A percentile compares a stretch with the other conserved stretches of the same genome.
phyloP scores from a whole-genome alignment of 768 basidiomycete genomes.

The Termitomyces titanicus region DNA sequence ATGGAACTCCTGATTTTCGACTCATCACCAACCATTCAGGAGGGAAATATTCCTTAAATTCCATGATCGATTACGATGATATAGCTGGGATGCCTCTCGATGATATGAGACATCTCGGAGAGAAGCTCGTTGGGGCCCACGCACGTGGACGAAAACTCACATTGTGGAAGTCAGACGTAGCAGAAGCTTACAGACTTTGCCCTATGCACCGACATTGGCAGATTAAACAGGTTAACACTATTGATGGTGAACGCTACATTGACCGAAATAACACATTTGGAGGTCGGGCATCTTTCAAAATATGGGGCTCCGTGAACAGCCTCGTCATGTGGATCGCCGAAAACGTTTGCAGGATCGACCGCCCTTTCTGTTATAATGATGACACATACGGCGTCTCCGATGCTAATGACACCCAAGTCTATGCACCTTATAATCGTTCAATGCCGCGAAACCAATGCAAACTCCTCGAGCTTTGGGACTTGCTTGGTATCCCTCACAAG shows the following conservation, averaged over 20 bases:
- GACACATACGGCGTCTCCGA: not conserved
- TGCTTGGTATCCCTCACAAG: conserved; percentile 4
- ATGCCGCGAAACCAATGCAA: not conserved
- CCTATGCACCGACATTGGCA: conserved; percentile 6
- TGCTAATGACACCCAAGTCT: not conserved
- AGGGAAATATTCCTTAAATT: conserved; percentile 1
- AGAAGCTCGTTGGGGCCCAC: not conserved
- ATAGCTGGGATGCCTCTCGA: conserved; percentile 1
- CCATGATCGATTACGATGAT: conserved; percentile 1
- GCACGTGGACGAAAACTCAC: not conserved
- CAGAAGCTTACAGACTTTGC: not conserved
- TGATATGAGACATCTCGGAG: conserved; percentile 1
- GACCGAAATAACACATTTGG: conserved; percentile 1
- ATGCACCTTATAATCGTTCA: not conserved
- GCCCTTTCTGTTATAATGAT: not conserved
- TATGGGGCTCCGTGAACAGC: conserved; percentile 2
- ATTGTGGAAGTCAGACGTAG: not conserved
- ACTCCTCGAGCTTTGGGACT: not conserved
- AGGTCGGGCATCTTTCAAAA: not conserved
- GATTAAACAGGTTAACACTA: conserved; percentile 1
- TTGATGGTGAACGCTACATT: not conserved
- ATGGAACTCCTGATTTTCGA: not conserved
- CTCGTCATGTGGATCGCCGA: conserved; percentile 5
- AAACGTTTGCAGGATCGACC: not conserved
- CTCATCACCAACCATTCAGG: not conserved